Evolutionary conservation across 306 rosid genomes (phyloP).

Genomic region (Rubus parviflorus): DNA sequence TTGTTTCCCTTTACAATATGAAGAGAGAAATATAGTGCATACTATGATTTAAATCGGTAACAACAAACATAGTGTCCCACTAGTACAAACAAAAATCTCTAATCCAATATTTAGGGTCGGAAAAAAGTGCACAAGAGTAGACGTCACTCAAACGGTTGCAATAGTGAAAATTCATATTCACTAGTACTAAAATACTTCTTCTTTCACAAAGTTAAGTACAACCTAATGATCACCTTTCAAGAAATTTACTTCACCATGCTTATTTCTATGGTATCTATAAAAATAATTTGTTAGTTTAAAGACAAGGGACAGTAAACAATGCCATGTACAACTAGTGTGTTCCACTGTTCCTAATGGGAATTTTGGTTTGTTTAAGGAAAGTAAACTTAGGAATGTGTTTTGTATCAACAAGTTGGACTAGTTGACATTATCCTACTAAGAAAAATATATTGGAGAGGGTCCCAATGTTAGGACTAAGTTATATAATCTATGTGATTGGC

Average conservation of each 20-base stretch:
- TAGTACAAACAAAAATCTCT: too few species aligned
- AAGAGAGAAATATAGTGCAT: too few species aligned
- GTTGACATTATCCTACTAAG: conserved; percentile 4
- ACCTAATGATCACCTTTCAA: conserved; percentile 9
- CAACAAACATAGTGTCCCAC: too few species aligned
- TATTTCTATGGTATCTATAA: neutral
- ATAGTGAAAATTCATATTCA: too few species aligned
- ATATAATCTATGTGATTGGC: neutral
- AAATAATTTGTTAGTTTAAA: neutral
- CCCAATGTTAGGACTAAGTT: conserved; percentile 2
- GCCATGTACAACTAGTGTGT: neutral
- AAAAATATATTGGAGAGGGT: neutral
- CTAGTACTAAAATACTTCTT: neutral
- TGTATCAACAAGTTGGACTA: conserved; percentile 24
- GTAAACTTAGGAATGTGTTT: conserved; percentile 10
- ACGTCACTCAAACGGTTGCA: too few species aligned
- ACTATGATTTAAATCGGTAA: too few species aligned
- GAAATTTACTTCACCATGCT: neutral
- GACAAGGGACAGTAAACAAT: neutral
- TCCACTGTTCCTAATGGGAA: neutral
- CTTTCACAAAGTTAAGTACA: neutral
- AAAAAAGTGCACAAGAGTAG: too few species aligned
- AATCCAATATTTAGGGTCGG: too few species aligned
- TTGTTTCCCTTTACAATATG: too few species aligned
- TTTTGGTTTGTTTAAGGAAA: conserved; percentile 14